phyloP scores from a whole-genome alignment of 805 yeast species.

The Metschnikowia koreensis region DNA sequence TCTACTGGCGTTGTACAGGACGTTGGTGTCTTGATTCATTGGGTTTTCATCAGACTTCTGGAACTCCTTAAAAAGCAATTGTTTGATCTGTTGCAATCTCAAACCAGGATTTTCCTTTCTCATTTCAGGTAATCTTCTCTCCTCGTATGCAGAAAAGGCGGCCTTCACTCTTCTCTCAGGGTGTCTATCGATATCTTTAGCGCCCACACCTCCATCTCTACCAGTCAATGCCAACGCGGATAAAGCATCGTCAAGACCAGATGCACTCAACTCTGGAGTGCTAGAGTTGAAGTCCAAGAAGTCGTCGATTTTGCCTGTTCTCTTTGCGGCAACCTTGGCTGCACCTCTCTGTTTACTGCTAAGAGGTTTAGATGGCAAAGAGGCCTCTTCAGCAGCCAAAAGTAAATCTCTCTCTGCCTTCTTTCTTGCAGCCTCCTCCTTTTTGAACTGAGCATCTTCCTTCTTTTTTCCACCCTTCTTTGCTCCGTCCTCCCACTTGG shows the following conservation, averaged over 20 bases:
- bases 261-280: slow-evolving; percentile 56
- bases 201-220: slow-evolving; percentile 52
- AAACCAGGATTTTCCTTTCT: slow-evolving; percentile 78
- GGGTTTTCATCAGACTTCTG: slow-evolving; percentile 80
- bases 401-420: slow-evolving; percentile 79
- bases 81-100: slow-evolving; percentile 74
- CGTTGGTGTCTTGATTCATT: slow-evolving; percentile 71
- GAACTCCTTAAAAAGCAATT: slow-evolving; percentile 73
- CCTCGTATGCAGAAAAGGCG: slow-evolving; percentile 71
- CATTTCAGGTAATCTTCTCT: slow-evolving; percentile 65
- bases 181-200: slow-evolving; percentile 74
- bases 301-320: slow-evolving; percentile 64
- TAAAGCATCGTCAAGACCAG: slow-evolving; percentile 74
- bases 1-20: slow-evolving; percentile 58
- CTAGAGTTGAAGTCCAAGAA: slow-evolving; percentile 56
- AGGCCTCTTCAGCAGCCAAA: slow-evolving; percentile 61
- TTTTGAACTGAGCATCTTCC: slow-evolving; percentile 64
- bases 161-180: slow-evolving; percentile 89
- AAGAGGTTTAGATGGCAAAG: slow-evolving; percentile 56
- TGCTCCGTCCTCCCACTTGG: slow-evolving; percentile 69
- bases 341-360: slow-evolving; percentile 62
- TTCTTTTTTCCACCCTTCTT: slow-evolving; percentile 70
- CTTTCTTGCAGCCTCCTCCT: slow-evolving; percentile 72
- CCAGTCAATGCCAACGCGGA: slow-evolving; percentile 71
- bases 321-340: slow-evolving; percentile 60